Base-by-base conservation (phyloP, 2,329 filamentous ascomycete genomes). In the Aspergillus pseudoterreus region DNA sequence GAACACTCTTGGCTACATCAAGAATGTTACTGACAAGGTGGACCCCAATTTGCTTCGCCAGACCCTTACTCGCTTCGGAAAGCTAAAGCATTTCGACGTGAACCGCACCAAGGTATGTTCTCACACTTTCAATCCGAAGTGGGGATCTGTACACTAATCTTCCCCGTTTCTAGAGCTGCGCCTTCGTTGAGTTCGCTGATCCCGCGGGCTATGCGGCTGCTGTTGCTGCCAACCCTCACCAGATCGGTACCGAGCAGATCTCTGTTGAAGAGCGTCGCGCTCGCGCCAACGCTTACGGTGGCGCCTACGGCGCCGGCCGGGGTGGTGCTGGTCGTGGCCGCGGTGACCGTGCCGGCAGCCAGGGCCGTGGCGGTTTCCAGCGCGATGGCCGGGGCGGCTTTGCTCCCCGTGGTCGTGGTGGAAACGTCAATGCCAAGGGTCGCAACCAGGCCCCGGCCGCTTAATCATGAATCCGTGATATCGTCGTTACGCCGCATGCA, bases 11-110 rank as follows among this genome's bases (percentile, higher is more conserved):
- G 94, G 88, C 17, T 97, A 96, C 72, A 90, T 99, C 72, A 96
- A 96, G 79, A 95, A 92, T 63, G 92, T 97, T 45, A 92, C 86
- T 45, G 91, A 95, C 32, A 92, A 91, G 75, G 86, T 99, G 47
- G 82, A 89, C 67, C 81, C 85, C 12, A 82, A 84, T 38, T 83
- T 90, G 43, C 78, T 99, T 53, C 86, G 81, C 71, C 78, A 80
- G 48, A 81, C 83, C 49, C 78, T 99, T 47, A 79, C 84, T 61
- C 83, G 85, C 62, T 91, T 86, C 56, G 83, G 83, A 56, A 82
- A 85, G 66, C 68, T 86, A 44, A 75, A 75, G 54, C 84, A 85
- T 67, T 83, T 84, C 61, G 83, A 86, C 64, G 79, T 86, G 60
- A 83, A 78, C 68, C 80, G 83, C 57, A 74, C 73, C 64, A 96